Conservation (phyloP, 768 basidiomycete species). For the Trametopsis cervina region DNA sequence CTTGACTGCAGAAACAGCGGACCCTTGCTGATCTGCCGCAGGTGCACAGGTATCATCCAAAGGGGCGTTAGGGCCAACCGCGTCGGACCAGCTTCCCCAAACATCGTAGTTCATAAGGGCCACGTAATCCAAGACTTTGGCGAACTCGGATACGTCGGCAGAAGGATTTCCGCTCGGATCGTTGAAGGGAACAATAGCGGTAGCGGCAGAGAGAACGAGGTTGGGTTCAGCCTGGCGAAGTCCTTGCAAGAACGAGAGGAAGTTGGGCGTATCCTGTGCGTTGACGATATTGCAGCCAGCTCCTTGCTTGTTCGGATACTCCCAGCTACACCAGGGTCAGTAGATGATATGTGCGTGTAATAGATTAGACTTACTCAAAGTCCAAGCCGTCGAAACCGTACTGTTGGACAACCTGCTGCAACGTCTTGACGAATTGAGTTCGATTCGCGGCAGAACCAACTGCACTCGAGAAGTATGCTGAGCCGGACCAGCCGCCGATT, state of each 20-base stretch:
- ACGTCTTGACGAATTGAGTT: constrained; percentile 57
- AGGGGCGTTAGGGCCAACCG: constrained; percentile 81
- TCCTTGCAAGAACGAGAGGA: constrained; percentile 65
- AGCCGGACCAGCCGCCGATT: constrained; percentile 69
- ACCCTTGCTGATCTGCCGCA: constrained; percentile 56
- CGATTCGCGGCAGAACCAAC: constrained; percentile 52
- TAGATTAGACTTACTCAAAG: constrained; percentile 7
- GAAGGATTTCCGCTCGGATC: constrained; percentile 48
- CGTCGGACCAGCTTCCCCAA: constrained; percentile 39
- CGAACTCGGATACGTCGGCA: constrained; percentile 66
- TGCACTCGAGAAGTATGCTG: constrained; percentile 52
- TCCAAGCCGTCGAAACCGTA: constrained; percentile 27
- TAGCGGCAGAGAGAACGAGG: constrained; percentile 52
- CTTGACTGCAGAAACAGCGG: constrained; percentile 67
- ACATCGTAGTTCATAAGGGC: constrained; percentile 69
- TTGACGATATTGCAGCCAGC: constrained; percentile 61
- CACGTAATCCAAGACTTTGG: constrained; percentile 60
- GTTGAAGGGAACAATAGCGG: constrained; percentile 41
- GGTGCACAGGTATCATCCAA: constrained; percentile 68
- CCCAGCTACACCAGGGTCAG: constrained; percentile 56
- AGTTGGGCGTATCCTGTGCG: constrained; percentile 65
- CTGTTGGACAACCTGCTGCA: constrained; percentile 38
- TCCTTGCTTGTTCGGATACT: constrained; percentile 67
- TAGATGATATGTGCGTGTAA: neutral
- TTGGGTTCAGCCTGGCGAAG: constrained; percentile 53